A percentile compares a stretch with the other conserved stretches of the same genome.
Evolutionary conservation across 305 asterid species (phyloP).

Genomic region (Fraxinus ornus): DNA sequence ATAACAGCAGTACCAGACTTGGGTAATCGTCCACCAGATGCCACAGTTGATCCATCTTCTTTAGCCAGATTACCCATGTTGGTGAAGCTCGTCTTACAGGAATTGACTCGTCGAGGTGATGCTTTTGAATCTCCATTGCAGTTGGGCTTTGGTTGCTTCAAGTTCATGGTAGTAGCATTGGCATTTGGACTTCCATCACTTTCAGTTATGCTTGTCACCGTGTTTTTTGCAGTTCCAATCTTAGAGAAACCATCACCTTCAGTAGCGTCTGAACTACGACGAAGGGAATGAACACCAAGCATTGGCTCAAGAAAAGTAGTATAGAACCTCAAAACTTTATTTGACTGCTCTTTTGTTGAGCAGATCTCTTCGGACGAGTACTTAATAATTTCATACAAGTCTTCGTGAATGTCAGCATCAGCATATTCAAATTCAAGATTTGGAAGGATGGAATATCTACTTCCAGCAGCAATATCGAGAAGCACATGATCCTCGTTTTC

Average conservation of each 20-base stretch:
- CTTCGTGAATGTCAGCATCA: conserved; percentile 82
- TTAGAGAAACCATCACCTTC: conserved; percentile 56
- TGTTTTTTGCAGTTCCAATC: conserved; percentile 34
- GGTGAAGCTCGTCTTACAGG: conserved; percentile 40
- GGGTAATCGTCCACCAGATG: conserved; percentile 49
- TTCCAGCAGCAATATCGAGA: conserved; percentile 83
- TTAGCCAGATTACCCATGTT: conserved; percentile 46
- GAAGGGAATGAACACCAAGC: conserved; percentile 65
- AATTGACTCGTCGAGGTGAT: conserved; percentile 48
- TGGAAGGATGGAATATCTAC: conserved; percentile 63
- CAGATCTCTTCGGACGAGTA: conserved; percentile 94
- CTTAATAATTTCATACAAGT: conserved; percentile 73
- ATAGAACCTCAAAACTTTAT: conserved; percentile 83
- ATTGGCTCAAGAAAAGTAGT: conserved; percentile 84
- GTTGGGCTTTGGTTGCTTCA: conserved; percentile 52
- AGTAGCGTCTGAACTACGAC: conserved; percentile 43
- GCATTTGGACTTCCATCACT: conserved; percentile 62
- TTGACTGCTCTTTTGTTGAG: conserved; percentile 83
- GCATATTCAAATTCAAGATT: conserved; percentile 78
- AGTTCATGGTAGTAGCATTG: conserved; percentile 44
- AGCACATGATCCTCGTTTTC: conserved; percentile 80
- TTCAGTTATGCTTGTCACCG: conserved; percentile 42
- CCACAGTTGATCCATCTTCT: conserved; percentile 41
- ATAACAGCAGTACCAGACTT: conserved; percentile 42
- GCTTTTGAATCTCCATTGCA: conserved; percentile 59